Percentiles rank a stretch among this genome's conserved stretches.
These are phyloP conservation scores for Thalassiosira livingstoniorum DNA, from an alignment of 352 stramenopile genomes.

Conservation along the genomic window DNA sequence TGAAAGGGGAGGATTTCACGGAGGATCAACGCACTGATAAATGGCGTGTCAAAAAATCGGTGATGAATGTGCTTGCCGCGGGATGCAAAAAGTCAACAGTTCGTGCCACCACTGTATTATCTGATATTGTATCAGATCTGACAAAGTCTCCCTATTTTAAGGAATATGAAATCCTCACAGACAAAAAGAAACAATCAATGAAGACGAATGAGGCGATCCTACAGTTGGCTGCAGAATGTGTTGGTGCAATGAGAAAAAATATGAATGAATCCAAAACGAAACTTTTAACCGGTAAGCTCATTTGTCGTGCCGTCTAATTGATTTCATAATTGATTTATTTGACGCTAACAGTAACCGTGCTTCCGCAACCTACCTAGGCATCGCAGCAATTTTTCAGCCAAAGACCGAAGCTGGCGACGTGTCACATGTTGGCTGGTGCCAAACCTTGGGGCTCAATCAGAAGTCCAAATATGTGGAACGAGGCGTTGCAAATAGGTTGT, in stretches of 20 bases:
- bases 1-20: neutral
- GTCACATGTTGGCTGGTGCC: neutral
- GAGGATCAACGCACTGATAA: no score
- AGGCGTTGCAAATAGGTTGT: neutral
- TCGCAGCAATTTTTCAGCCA: neutral
- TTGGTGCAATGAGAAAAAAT: neutral
- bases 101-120: neutral
- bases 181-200: neutral
- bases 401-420: neutral
- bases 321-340: no score
- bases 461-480: conserved; percentile 1
- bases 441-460: neutral
- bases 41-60: neutral
- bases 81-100: neutral
- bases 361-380: no score
- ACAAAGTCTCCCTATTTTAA: neutral
- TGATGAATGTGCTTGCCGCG: neutral
- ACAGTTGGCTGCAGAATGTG: neutral
- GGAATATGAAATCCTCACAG: neutral
- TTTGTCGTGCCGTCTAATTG: no score
- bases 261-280: neutral
- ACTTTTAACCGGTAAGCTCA: no score
- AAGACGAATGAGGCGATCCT: neutral
- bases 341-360: no score
- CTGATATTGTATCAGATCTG: neutral